Evolutionary conservation across 345 rosid species (phyloP).

Genomic region (Ceriops zippeliana): DNA sequence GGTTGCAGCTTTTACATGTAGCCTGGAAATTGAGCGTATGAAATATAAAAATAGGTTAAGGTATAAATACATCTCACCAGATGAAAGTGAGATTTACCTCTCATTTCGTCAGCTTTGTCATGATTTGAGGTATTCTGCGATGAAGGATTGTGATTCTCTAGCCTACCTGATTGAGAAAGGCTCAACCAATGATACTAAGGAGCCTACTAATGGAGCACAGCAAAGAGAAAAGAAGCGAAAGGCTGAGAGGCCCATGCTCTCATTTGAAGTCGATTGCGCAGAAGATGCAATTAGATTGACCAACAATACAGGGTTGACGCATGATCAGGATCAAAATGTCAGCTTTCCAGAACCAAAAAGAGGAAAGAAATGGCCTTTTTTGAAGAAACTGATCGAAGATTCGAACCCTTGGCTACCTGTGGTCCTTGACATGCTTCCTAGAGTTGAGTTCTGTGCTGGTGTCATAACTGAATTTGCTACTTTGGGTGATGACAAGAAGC

Average conservation of each 20-base stretch:
- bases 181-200: neutral
- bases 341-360: neutral
- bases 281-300: neutral
- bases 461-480: slow-evolving; percentile 3
- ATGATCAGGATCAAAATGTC: neutral
- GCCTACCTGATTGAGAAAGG: neutral
- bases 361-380: neutral
- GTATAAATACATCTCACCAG: slow-evolving; percentile 14
- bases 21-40: slow-evolving; percentile 20
- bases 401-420: slow-evolving; percentile 8
- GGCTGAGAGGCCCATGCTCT: neutral
- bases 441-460: slow-evolving; percentile 4
- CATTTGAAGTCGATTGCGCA: too few species aligned
- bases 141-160: neutral
- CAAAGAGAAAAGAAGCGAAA: neutral
- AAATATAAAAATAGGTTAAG: neutral
- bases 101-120: slow-evolving; percentile 18
- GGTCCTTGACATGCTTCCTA: neutral
- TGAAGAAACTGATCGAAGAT: neutral
- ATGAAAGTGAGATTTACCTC: neutral
- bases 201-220: neutral
- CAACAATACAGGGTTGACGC: neutral
- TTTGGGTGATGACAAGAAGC: neutral
- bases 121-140: neutral
- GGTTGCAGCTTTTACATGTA: slow-evolving; percentile 15